Evolutionary conservation across 2,329 filamentous ascomycete species (phyloP).

Genomic region (Colletotrichum echinochloae): DNA sequence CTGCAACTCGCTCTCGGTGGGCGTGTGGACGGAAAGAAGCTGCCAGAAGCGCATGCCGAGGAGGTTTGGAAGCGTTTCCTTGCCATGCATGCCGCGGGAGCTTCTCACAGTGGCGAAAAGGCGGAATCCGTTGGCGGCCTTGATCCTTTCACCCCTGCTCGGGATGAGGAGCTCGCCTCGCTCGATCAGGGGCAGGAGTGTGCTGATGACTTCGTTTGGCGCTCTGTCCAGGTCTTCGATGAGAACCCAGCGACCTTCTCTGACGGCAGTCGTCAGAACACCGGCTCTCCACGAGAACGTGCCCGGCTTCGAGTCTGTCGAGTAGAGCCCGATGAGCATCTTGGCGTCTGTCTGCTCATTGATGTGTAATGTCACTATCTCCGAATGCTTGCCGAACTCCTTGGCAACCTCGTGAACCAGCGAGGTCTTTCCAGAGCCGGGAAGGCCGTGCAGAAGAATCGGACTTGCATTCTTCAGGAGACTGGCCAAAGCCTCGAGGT

Average conservation of each 20-base stretch:
- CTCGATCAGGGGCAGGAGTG: slow-evolving; percentile 91
- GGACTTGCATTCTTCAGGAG: slow-evolving; percentile 77
- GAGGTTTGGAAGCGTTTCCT: slow-evolving; percentile 76
- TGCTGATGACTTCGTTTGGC: slow-evolving; percentile 93
- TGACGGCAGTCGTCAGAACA: slow-evolving; percentile 92
- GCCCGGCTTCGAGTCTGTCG: slow-evolving; percentile 86
- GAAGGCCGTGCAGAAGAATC: slow-evolving; percentile 82
- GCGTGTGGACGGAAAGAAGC: slow-evolving; percentile 75
- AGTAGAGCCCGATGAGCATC: slow-evolving; percentile 93
- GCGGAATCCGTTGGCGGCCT: slow-evolving; percentile 85
- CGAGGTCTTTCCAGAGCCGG: slow-evolving; percentile 92
- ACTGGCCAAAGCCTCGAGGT: slow-evolving; percentile 76
- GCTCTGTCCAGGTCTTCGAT: slow-evolving; percentile 97
- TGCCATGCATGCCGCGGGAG: slow-evolving; percentile 74
- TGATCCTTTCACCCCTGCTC: slow-evolving; percentile 86
- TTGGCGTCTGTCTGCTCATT: slow-evolving; percentile 99
- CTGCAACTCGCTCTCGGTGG: slow-evolving; percentile 76
- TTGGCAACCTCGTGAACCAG: slow-evolving; percentile 85
- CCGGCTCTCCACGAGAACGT: slow-evolving; percentile 94
- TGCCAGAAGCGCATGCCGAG: slow-evolving; percentile 91
- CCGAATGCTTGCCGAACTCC: slow-evolving; percentile 80
- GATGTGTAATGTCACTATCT: slow-evolving; percentile 93
- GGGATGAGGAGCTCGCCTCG: slow-evolving; percentile 91
- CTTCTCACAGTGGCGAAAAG: slow-evolving; percentile 93
- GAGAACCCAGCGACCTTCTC: slow-evolving; percentile 94